phyloP scores from a whole-genome alignment of 495 filamentous ascomycete species.

The Penicillium coprophilum region DNA sequence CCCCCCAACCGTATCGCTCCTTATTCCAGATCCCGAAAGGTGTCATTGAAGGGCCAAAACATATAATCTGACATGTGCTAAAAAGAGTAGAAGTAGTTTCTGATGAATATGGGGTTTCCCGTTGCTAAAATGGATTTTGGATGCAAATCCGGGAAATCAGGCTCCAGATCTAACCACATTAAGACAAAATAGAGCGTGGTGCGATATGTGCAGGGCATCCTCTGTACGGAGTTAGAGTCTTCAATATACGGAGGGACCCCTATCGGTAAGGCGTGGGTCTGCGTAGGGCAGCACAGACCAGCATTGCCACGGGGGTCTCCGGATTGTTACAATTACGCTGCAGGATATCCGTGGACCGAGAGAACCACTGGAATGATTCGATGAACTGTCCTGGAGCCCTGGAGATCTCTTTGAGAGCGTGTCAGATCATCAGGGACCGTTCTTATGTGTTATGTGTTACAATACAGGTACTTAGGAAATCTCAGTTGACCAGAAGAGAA shows the following conservation, averaged over 20 bases:
- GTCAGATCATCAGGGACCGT: background rate
- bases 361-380: background rate
- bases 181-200: background rate
- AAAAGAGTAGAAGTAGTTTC: background rate
- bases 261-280: too few species aligned
- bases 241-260: too few species aligned
- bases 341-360: background rate
- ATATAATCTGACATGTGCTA: background rate
- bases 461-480: background rate
- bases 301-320: too few species aligned
- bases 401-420: background rate
- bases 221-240: too few species aligned
- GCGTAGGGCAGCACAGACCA: too few species aligned
- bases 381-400: background rate
- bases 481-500: too few species aligned
- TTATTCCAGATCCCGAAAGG: background rate
- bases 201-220: background rate
- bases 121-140: background rate
- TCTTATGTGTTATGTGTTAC: background rate
- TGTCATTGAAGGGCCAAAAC: background rate
- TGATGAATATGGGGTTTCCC: background rate
- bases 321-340: too few species aligned
- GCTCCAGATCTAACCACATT: background rate
- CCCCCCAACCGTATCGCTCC: background rate
- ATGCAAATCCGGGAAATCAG: background rate